Evolutionary conservation across 495 filamentous ascomycete species (phyloP).

Genomic region (Schizothecium vesticola): DNA sequence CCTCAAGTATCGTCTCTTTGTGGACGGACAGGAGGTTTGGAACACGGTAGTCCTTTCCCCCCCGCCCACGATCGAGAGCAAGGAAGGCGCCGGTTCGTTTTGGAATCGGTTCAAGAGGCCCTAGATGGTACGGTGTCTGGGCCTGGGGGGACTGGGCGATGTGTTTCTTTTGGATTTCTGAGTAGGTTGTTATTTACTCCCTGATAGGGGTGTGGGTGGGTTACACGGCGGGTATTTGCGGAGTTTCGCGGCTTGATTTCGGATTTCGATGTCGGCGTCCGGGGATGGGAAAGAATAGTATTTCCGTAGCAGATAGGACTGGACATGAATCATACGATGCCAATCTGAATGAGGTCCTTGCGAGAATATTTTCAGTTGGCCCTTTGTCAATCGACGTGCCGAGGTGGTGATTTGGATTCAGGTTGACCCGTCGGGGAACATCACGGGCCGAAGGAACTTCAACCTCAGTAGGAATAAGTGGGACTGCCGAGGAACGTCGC

Average conservation of each 20-base stretch:
- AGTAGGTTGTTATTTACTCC: neutral
- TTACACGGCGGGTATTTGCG: neutral
- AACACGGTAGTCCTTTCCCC: slow-evolving; percentile 56
- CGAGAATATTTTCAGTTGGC: too few species aligned
- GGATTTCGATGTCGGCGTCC: neutral
- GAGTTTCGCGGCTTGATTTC: neutral
- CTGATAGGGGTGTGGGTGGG: neutral
- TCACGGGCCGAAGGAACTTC: neutral
- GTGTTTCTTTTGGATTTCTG: neutral
- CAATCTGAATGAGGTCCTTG: neutral
- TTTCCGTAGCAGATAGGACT: neutral
- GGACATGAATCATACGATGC: neutral
- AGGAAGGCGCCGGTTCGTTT: slow-evolving; percentile 25
- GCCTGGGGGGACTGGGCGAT: neutral
- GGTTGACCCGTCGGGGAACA: neutral
- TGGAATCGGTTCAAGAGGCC: slow-evolving; percentile 36
- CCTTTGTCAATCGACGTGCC: neutral
- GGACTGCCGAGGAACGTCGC: neutral
- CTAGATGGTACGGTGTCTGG: neutral
- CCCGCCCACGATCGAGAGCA: slow-evolving; percentile 19
- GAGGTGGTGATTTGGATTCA: neutral
- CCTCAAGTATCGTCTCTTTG: slow-evolving; percentile 74
- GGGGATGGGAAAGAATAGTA: neutral
- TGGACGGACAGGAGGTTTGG: slow-evolving; percentile 77
- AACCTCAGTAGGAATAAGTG: neutral